Evolutionary conservation across 2,329 filamentous ascomycete genomes (phyloP), one percentile per base, ranked within the genome.

Genomic region (Fusarium albidum): DNA sequence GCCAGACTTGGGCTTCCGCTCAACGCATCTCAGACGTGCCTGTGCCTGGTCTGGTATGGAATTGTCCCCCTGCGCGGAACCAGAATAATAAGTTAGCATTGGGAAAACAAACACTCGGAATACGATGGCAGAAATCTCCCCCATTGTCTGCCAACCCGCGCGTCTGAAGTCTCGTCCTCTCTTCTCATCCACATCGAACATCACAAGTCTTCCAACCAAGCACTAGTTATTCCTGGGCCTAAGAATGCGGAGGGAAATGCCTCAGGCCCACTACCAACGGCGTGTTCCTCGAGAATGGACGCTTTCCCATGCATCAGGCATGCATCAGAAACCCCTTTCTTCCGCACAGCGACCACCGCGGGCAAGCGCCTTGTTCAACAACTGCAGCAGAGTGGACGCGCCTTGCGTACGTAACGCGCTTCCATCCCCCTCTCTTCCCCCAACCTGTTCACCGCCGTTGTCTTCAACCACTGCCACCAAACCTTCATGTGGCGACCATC

Each of bases 181-280:
- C 43, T 27, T 47, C 44, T 38, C 27, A n/a, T 21, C 21, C 21
- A 21, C 7, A 4, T 21, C 44, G 29, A 15, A 21, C 15, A 37
- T 46, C 33, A 37, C 33, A 46, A 37, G 32, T 31, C 32, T 37
- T n/a, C n/a, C 26, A 11, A 38, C 17, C 33, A 18, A 10, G 31
- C 42, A 35, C 21, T 21, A 5, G 21, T 45, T 21, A 5, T 4
- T 45, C 15, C 44, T 47, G 17, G 15, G 35, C 43, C 51, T 39
- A 63, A 55, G 57, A 67, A 68, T 67, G 65, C 55, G 59, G 66
- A 69, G 67, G 55, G 69, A 71, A 71, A 71, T 71, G 64, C 69
- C 69, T 71, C 69, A 71, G 61, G 51, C 59, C 67, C 66, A 65
- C 64, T 46, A 52, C 32, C 21, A 34, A 43, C 45, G 51, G 55